Evolutionary conservation across 345 rosid genomes (phyloP).

Genomic region (Eucalyptus erythrocorys): DNA sequence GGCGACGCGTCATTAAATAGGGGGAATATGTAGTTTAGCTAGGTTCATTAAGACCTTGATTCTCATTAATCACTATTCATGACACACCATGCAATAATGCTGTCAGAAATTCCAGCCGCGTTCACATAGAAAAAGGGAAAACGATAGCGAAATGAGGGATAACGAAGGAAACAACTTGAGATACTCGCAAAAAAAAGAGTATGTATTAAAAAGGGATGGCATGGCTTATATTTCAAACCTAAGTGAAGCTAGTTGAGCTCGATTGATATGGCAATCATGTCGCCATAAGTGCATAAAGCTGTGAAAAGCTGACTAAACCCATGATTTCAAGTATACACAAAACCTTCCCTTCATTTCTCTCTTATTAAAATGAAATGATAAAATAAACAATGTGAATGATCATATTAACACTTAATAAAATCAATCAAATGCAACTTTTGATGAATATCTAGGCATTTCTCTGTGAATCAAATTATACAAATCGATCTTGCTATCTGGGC

Average conservation of each 20-base stretch:
- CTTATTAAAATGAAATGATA: background rate
- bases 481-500: background rate
- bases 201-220: background rate
- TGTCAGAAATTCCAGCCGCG: background rate
- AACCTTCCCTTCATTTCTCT: background rate
- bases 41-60: background rate
- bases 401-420: background rate
- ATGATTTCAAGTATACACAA: background rate
- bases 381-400: background rate
- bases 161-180: background rate
- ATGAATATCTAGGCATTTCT: background rate
- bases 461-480: background rate
- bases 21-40: background rate
- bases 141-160: background rate
- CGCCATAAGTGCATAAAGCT: constrained; percentile 21
- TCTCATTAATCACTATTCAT: background rate
- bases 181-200: background rate
- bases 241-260: background rate
- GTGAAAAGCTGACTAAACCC: background rate
- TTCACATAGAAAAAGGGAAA: background rate
- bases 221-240: background rate
- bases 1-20: background rate
- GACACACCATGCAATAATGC: background rate
- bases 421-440: background rate
- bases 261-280: background rate